Evolutionary conservation across 1,284 basidiomycete species (phyloP), one percentile per base, ranked within the genome.

Genomic region (Moniliella sp.): DNA sequence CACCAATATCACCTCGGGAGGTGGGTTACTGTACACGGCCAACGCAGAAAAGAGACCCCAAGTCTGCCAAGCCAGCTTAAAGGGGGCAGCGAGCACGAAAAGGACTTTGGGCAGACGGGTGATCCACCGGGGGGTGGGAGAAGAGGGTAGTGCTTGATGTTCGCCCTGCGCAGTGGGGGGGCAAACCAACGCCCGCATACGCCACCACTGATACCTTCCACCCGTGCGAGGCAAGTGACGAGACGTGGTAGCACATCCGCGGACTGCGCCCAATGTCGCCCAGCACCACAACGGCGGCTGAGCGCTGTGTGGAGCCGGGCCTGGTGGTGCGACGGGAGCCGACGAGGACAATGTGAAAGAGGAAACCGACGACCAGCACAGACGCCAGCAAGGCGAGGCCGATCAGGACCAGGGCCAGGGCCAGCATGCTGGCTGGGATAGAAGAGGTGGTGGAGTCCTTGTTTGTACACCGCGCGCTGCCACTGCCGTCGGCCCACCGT

Each of bases 201-300:
- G 83, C 88, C 30, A 97, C 70, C 11, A 97, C 53, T 48, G 73
- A 72, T 0, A 83, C 83, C 36, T 71, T 65, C 63, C 80, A 94
- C 3, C 70, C 73, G 36, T 76, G 69, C 31, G 75, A 71, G 14
- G 80, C 76, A 50, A 97, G 78, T 52, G 79, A 84, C 52, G 86
- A 72, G 0, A 86, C 79, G 52, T 99, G 91, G 61, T 93, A 91
- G 78, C 94, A 91, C 82, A 94, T 94, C 23, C 91, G 70, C 5
- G 91, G 91, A 56, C 79, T 84, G 30, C 88, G 70, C 1, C 84
- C 91, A 30, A 99, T 74, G 63, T 99, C 91, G 4, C 91, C 91
- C 5, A 99, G 68, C 1, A 99, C 91, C 16, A 97, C 66, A 29
- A 97, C 74, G 1, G 75, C 78, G 8, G 82, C 78, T 1, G 42